Conservation (phyloP, 805 yeast species). For the Metschnikowia shivogae region DNA sequence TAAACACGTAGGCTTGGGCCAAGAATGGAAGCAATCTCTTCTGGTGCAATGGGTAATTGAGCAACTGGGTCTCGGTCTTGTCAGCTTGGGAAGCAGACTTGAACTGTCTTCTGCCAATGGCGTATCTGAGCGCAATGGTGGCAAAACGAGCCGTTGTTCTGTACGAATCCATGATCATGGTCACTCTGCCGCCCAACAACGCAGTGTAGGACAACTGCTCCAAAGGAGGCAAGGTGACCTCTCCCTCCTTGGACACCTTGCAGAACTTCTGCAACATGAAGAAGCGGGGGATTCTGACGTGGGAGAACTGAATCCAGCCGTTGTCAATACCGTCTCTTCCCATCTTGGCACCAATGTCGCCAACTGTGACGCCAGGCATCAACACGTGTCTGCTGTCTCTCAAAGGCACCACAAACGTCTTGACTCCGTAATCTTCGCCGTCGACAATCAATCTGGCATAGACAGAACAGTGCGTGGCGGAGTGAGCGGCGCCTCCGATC, state of each 20-base stretch:
- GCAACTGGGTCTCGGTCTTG: conserved; percentile 20
- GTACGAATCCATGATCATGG: conserved; percentile 22
- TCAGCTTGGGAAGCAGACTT: conserved; percentile 20
- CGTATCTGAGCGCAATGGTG: conserved; percentile 20
- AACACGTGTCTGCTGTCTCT: conserved; percentile 18
- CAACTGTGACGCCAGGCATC: conserved; percentile 21
- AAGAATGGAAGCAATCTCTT: conserved; percentile 18
- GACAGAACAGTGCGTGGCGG: conserved; percentile 19
- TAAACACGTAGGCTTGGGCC: conserved; percentile 20
- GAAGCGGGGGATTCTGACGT: conserved; percentile 19
- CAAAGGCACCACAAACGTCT: conserved; percentile 21
- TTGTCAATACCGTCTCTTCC: conserved; percentile 23
- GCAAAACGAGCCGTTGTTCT: conserved; percentile 17
- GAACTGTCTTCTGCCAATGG: conserved; percentile 21
- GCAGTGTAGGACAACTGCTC: conserved; percentile 21
- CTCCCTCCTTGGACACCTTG: conserved; percentile 17
- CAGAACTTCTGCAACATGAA: conserved; percentile 21
- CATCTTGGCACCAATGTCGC: conserved; percentile 23
- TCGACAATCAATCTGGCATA: conserved; percentile 20
- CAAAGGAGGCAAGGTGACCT: conserved; percentile 17
- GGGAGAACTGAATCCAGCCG: conserved; percentile 22
- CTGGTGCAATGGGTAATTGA: conserved; percentile 22
- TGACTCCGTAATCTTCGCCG: conserved; percentile 21
- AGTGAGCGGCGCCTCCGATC: conserved; percentile 23
- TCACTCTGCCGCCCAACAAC: conserved; percentile 19